Evolutionary conservation across 148 eudicot genomes (phyloP), one percentile per base, ranked within the genome.

Genomic region (Pouteria glomerata): DNA sequence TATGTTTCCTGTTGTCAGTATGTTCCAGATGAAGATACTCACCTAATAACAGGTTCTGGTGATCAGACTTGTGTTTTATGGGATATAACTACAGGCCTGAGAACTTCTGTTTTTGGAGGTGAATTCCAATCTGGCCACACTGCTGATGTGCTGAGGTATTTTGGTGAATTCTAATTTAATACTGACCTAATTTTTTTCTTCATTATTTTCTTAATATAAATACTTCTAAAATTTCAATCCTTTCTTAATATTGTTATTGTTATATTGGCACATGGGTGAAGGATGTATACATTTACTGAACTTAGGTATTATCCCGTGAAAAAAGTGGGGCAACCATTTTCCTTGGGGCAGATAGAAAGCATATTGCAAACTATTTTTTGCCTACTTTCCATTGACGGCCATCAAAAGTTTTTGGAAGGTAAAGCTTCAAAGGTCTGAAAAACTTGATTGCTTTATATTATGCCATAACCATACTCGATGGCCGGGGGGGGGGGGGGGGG

Each of bases 81-180:
- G 98, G 98, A 95, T 83, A 83, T 92, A 55, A 89, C 93, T 62
- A 95, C 98, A 10, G 98, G 98, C 30, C 85, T 95, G 34, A 82
- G 96, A 72, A 86, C 98, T 27, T 91, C 98, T 63, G 98, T 95
- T 19, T 95, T 95, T 79, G 98, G 98, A 73, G 98, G 98, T 67
- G 98, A 95, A 85, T 91, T 88, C 82, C 98, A 91, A 68, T 95
- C 94, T 66, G 98, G 98, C 35, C 98, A 91, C 78, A 91, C 93
- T 76, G 87, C 87, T 76, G 98, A 95, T 74, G 96, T 95, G 57
- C 70, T 86, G 66, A 91, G 98, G 98, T 91, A 86, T 64, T 74
- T 75, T 42, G 27, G 34, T 63, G 57, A 76, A 31, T 18, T 47
- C n/a, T 23, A 62, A 16, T 53, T 44, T 66, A 0, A 5, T 42